Percentiles rank a stretch among this genome's conserved stretches.
These are phyloP conservation scores for Pugionium dolabratum DNA, from an alignment of 345 rosid genomes.

Conservation along the genomic window DNA sequence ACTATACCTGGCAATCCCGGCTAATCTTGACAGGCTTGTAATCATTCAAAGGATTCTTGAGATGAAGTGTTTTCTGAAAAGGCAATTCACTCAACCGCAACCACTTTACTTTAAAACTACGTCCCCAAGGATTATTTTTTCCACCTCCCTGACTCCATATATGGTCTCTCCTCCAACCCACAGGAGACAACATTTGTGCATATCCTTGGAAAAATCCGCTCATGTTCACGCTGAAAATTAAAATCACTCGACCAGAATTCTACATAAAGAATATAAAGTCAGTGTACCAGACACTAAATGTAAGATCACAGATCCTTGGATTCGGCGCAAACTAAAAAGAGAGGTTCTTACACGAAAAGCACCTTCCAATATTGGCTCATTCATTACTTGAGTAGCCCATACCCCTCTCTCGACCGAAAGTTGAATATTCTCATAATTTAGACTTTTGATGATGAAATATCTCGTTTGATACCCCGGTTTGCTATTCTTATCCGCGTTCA, in stretches of 20 bases:
- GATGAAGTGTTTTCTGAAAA: slow-evolving; percentile 93
- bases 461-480: slow-evolving; percentile 57
- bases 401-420: slow-evolving; percentile 77
- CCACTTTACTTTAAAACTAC: slow-evolving; percentile 93
- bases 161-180: slow-evolving; percentile 90
- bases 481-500: slow-evolving; percentile 44
- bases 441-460: slow-evolving; percentile 95
- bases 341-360: slow-evolving; percentile 76
- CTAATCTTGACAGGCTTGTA: slow-evolving; percentile 96
- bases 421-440: slow-evolving; percentile 77
- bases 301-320: slow-evolving; percentile 28
- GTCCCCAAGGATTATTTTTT: slow-evolving; percentile 88
- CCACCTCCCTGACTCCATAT: slow-evolving; percentile 91
- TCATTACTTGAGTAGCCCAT: slow-evolving; percentile 99
- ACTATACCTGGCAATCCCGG: slow-evolving; percentile 91
- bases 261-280: slow-evolving; percentile 53
- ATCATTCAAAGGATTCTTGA: slow-evolving; percentile 90
- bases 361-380: slow-evolving; percentile 94
- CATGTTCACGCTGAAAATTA: slow-evolving; percentile 96
- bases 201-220: slow-evolving; percentile 99
- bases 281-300: slow-evolving; percentile 21
- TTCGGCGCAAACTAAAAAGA: slow-evolving; percentile 26
- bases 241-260: slow-evolving; percentile 79
- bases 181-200: slow-evolving; percentile 92
- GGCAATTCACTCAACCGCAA: slow-evolving; percentile 77